phyloP scores from a whole-genome alignment of 306 rosid genomes.

The Mimosa pudica region DNA sequence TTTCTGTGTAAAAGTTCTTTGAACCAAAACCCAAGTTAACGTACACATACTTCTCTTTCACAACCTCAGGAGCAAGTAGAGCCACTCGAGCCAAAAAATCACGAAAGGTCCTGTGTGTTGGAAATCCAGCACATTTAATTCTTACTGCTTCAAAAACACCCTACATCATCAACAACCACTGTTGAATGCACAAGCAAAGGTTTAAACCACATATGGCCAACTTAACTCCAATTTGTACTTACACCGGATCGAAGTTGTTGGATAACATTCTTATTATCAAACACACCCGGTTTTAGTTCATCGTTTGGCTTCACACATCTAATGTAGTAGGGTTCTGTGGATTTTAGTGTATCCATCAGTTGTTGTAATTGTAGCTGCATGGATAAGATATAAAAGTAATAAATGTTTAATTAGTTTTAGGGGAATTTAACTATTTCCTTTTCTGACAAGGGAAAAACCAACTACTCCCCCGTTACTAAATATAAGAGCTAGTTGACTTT shows the following conservation, averaged over 20 bases:
- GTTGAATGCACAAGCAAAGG: slow-evolving; percentile 39
- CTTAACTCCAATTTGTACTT: slow-evolving; percentile 52
- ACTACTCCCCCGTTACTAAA: not conserved
- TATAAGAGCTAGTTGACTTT: too few relatives aligned
- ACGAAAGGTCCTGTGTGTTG: slow-evolving; percentile 70
- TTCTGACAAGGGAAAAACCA: slow-evolving; percentile 30
- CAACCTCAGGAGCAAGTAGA: slow-evolving; percentile 78
- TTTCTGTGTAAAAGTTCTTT: slow-evolving; percentile 10
- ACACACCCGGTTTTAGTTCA: slow-evolving; percentile 59
- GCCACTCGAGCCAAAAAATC: slow-evolving; percentile 68
- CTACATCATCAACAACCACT: slow-evolving; percentile 52
- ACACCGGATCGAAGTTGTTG: slow-evolving; percentile 89
- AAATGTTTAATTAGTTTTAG: slow-evolving; percentile 31
- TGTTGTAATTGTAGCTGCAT: slow-evolving; percentile 92
- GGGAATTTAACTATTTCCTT: slow-evolving; percentile 39
- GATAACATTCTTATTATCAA: slow-evolving; percentile 69
- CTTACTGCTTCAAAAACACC: slow-evolving; percentile 97
- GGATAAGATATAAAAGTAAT: slow-evolving; percentile 40
- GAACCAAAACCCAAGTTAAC: slow-evolving; percentile 20
- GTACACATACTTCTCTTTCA: slow-evolving; percentile 69
- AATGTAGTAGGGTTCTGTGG: slow-evolving; percentile 87
- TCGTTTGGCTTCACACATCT: slow-evolving; percentile 94
- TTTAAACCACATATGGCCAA: slow-evolving; percentile 30
- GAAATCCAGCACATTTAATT: slow-evolving; percentile 95
- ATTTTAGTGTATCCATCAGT: slow-evolving; percentile 79